Evolutionary conservation across 2,329 filamentous ascomycete species (phyloP), one percentile per base, ranked within the genome.

Genomic region (Cladophialophora exuberans): DNA sequence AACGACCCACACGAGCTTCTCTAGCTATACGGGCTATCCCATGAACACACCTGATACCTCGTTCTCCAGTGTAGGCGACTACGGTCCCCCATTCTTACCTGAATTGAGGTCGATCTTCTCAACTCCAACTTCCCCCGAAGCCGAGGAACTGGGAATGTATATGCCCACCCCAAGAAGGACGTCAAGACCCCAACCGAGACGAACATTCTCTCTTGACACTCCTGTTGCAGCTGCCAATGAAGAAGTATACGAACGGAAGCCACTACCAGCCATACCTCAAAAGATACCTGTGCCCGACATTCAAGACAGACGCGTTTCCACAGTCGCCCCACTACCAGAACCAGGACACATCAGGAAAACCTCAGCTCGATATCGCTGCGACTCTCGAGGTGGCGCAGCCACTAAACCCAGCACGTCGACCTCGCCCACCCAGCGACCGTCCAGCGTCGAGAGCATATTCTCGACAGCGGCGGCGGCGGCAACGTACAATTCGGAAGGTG

Each of bases 1-100:
- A 4, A 62, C 56, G n/a, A 42, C 56, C 28, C 43, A 54, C 20
- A 59, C 59, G 6, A 62, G 59, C 35, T 59, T 57, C 33, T 55
- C 56, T 20, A 49, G 50, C 35, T 56, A 50, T 9, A 47, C 17
- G 2, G 36, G 38, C 36, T 54, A 48, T n/a, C 23, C 28, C 4
- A 52, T 52, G 17, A 35, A 44, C 22, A 42, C 45, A n/a, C 33
- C 48, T 10, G 51, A 55, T 10, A 20, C 46, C 6, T 60, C 51
- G 36, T 53, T 62, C 35, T 47, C 47, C 38, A 49, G 49, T 42
- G 25, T 23, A 11, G 46, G 53, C 13, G 38, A 22, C 36, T 38
- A 54, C 30, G 47, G 50, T 22, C 28, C 17, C 23, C 42, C 33
- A 6, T 10, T 30, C 10, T 44, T 35, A 4, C 4, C 30, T 6